Base-by-base conservation (phyloP, 352 stramenopile genomes). In the Phytophthora hibernalis region DNA sequence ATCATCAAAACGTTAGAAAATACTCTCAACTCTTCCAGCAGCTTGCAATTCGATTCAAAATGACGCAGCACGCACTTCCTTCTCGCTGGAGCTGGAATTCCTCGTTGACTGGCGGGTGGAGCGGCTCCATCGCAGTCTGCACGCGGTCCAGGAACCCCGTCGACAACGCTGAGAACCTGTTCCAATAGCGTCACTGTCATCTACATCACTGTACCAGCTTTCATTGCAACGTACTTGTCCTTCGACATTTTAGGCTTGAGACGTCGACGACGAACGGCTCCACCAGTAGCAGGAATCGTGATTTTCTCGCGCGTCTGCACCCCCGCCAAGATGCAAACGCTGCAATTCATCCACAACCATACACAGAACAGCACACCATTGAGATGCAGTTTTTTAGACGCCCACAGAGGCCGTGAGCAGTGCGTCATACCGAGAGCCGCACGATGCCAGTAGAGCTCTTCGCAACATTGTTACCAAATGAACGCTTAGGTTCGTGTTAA, bases 91-190 rank as follows among this genome's bases (percentile, higher is more conserved):
- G 50, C 12, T 76, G 64, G 52, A 94, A 92, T 2, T 71, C 56
- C 3, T 82, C 64, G 48, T 94, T 94, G 42, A 82, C 65, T 1
- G 86, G 86, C 12, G 86, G 84, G 38, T 85, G 64, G 33, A 94
- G 64, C 30, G 86, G 86, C 61, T 66, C 66, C 35, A 94, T 65
- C 1, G 86, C 86, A 31, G 22, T 49, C 40, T 92, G 70, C 20
- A 93, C 83, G 18, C 83, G 82, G 33, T 92, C 84, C 21, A 94
- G 73, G 62, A 91, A 94, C 43, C 72, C 57, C 6, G 59, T 54
- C 38, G 79, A 76, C 24, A 94, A 55, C 24, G 60, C 65, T 1
- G 59, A 43, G 45, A 94, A 94, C 60, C 86, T 94, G 51, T 13
- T 43, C 8, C 22, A 65, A 21, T 30, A 50, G 3, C 4, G 11